Conservation (phyloP, 495 filamentous ascomycete genomes). For the Talaromyces adpressus region DNA sequence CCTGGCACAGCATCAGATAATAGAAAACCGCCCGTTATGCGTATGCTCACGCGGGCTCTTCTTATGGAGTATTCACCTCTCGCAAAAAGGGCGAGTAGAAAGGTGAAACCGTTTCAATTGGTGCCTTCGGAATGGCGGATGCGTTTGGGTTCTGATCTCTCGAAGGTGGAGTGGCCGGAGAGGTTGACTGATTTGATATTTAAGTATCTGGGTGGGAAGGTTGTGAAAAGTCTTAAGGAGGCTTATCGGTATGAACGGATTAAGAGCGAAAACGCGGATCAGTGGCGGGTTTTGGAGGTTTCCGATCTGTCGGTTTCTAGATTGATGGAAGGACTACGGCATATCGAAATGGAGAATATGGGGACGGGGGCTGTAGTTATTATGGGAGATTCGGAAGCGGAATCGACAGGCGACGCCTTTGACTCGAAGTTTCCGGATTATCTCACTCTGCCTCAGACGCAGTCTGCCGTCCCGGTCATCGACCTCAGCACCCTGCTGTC, state of each 20-base stretch:
- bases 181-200: constrained; percentile 64
- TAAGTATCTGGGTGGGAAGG: constrained; percentile 39
- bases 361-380: constrained; percentile 25
- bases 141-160: constrained; percentile 21
- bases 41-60: constrained; percentile 23
- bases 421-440: constrained; percentile 15
- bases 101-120: constrained; percentile 15
- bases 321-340: constrained; percentile 19
- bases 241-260: constrained; percentile 14
- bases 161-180: constrained; percentile 48
- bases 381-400: constrained; percentile 12
- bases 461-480: constrained; percentile 35
- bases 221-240: constrained; percentile 32
- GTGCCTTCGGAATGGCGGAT: constrained; percentile 30
- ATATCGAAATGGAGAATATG: constrained; percentile 21
- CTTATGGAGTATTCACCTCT: constrained; percentile 14
- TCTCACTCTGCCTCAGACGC: constrained; percentile 22
- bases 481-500: constrained; percentile 35
- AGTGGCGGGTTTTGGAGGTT: constrained; percentile 26
- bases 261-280: constrained; percentile 19
- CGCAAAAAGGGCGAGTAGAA: constrained; percentile 10
- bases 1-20: not conserved
- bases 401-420: constrained; percentile 4
- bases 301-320: constrained; percentile 19
- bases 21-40: constrained; percentile 16